Conservation (phyloP, 1,284 basidiomycete genomes). For the Irpex rosettiformis region DNA sequence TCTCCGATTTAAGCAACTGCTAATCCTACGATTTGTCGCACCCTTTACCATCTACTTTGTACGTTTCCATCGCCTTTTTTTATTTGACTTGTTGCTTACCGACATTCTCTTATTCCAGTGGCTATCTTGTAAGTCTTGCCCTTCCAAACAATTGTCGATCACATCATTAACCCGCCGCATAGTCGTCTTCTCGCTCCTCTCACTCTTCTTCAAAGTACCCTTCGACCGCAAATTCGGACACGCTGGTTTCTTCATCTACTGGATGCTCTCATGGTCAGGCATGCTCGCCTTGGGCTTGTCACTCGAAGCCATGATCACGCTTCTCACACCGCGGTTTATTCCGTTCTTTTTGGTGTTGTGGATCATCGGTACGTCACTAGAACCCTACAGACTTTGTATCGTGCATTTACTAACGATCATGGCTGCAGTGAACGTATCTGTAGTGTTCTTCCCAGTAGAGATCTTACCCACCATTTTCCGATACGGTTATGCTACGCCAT, state of each 20-base stretch:
- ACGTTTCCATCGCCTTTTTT: constrained; percentile 25
- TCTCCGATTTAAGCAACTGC: constrained; percentile 50
- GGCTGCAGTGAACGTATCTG: constrained; percentile 67
- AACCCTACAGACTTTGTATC: too few species aligned
- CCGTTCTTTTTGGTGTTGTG: constrained; percentile 52
- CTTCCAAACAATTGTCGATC: neutral
- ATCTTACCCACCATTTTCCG: constrained; percentile 64
- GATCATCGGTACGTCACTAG: constrained; percentile 63
- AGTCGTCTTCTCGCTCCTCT: constrained; percentile 53
- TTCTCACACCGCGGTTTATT: constrained; percentile 50
- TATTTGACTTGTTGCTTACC: neutral
- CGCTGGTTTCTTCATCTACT: constrained; percentile 71
- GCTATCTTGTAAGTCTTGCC: constrained; percentile 9
- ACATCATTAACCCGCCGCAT: neutral
- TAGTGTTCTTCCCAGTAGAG: constrained; percentile 60
- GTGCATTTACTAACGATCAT: too few species aligned
- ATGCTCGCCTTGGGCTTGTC: constrained; percentile 44
- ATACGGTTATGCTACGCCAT: constrained; percentile 68
- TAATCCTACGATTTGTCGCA: constrained; percentile 52
- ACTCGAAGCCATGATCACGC: constrained; percentile 57
- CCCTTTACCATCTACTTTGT: constrained; percentile 56
- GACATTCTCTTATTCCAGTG: constrained; percentile 28
- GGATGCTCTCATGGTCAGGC: constrained; percentile 66
- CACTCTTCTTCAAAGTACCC: constrained; percentile 62
- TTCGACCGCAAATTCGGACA: constrained; percentile 48